These are phyloP conservation scores for Fremontodendron californicum DNA, from an alignment of 345 rosid species.

Conservation along the genomic window DNA sequence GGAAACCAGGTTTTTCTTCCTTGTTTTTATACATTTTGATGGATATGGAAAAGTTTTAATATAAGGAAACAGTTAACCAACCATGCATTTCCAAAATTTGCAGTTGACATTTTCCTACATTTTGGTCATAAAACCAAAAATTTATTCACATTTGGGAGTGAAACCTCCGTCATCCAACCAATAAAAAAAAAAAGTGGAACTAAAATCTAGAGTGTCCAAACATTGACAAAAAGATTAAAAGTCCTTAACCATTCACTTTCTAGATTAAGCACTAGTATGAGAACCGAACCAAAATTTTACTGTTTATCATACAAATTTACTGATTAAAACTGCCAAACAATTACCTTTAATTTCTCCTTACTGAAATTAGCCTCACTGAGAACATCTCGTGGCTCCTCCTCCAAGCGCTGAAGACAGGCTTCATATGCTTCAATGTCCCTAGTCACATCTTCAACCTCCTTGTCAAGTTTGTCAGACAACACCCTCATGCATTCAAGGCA, in stretches of 20 bases:
- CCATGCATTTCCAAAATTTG: neutral
- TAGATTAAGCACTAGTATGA: neutral
- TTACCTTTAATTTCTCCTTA: constrained; percentile 78
- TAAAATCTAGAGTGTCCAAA: neutral
- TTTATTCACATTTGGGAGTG: neutral
- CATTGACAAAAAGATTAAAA: neutral
- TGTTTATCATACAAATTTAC: neutral
- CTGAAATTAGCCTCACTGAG: constrained; percentile 88
- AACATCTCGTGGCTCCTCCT: constrained; percentile 63
- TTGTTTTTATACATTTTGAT: too few relatives aligned
- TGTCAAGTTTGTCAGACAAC: constrained; percentile 85
- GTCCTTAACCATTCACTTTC: neutral
- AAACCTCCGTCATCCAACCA: neutral
- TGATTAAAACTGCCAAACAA: neutral
- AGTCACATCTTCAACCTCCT: constrained; percentile 89
- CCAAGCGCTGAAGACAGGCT: constrained; percentile 69
- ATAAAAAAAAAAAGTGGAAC: neutral
- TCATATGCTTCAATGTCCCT: constrained; percentile 87
- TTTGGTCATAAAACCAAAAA: neutral
- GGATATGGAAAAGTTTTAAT: neutral
- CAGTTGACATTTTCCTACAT: neutral
- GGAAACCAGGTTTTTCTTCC: neutral
- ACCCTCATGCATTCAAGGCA: constrained; percentile 97
- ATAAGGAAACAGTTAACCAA: neutral
- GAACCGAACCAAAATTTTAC: neutral